Percentiles rank a stretch among this genome's conserved stretches.
These are phyloP conservation scores for Marchantia paleacea DNA, from an alignment of 225 moss, liverwort and hornwort species.

Conservation along the genomic window DNA sequence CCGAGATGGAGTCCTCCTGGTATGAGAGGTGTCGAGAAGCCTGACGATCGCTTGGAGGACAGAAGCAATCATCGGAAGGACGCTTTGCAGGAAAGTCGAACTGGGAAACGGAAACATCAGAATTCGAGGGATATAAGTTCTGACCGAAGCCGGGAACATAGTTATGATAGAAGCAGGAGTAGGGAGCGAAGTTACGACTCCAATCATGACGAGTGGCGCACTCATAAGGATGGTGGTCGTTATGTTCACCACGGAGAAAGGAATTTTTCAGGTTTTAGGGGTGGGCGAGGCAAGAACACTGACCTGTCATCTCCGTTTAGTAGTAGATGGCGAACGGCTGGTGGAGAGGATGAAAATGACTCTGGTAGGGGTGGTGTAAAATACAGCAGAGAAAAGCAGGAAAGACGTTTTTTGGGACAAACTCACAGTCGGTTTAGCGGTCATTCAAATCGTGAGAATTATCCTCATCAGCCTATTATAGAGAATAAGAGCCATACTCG, in stretches of 20 bases:
- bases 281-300: not conserved
- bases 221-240: not conserved
- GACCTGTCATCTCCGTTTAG: not conserved
- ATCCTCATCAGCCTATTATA: not conserved
- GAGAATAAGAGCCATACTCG: slow-evolving; percentile 2
- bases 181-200: slow-evolving; percentile 16
- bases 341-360: not conserved
- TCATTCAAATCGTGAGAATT: slow-evolving; percentile 7
- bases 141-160: slow-evolving; percentile 17
- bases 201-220: slow-evolving; percentile 20
- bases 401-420: slow-evolving; percentile 10
- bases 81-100: not conserved
- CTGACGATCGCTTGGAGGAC: slow-evolving; percentile 7
- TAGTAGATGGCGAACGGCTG: slow-evolving; percentile 2
- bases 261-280: not conserved
- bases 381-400: not conserved
- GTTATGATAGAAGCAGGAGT: slow-evolving; percentile 15
- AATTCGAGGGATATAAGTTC: slow-evolving; percentile 7
- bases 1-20: not conserved
- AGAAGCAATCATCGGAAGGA: slow-evolving; percentile 13
- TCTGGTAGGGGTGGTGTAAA: not conserved
- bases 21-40: not conserved
- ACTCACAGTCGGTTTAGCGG: not conserved
- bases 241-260: slow-evolving; percentile 7
- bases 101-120: not conserved